A percentile compares a stretch with the other conserved stretches of the same genome.
These are phyloP conservation scores for Ailanthus altissimus DNA, from an alignment of 345 rosid species.

Conservation along the genomic window DNA sequence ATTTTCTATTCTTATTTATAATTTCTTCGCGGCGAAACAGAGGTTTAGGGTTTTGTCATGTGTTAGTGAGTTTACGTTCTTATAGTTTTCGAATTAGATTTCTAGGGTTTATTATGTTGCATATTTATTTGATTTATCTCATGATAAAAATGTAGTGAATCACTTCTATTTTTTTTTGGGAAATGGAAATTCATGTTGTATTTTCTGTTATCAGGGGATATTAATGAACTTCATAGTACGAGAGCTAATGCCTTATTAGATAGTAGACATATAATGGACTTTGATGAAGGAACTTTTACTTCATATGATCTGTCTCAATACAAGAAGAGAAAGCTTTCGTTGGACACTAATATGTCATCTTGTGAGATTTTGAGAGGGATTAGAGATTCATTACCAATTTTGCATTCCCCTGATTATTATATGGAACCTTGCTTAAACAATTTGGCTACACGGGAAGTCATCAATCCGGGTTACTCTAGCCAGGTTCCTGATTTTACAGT, in stretches of 20 bases:
- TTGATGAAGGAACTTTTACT: slow-evolving; percentile 21
- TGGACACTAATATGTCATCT: slow-evolving; percentile 11
- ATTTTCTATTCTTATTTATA: neutral
- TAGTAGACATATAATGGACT: slow-evolving; percentile 18
- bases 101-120: neutral
- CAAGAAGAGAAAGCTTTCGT: slow-evolving; percentile 57
- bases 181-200: neutral
- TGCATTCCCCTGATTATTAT: slow-evolving; percentile 59
- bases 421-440: slow-evolving; percentile 62
- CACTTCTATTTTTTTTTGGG: no score
- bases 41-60: neutral
- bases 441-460: slow-evolving; percentile 49
- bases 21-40: neutral
- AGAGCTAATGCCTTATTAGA: slow-evolving; percentile 3
- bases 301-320: slow-evolving; percentile 15
- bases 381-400: slow-evolving; percentile 52
- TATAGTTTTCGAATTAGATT: neutral
- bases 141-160: neutral
- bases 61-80: neutral
- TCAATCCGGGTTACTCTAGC: slow-evolving; percentile 70
- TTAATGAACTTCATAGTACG: slow-evolving; percentile 5
- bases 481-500: slow-evolving; percentile 67
- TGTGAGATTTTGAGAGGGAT: slow-evolving; percentile 30
- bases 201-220: slow-evolving; percentile 27
- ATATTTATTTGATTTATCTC: neutral